A percentile compares a stretch with the other conserved stretches of the same genome.
These are phyloP conservation scores for Neoboletus magnificus DNA, from an alignment of 768 basidiomycete genomes.

Conservation along the genomic window DNA sequence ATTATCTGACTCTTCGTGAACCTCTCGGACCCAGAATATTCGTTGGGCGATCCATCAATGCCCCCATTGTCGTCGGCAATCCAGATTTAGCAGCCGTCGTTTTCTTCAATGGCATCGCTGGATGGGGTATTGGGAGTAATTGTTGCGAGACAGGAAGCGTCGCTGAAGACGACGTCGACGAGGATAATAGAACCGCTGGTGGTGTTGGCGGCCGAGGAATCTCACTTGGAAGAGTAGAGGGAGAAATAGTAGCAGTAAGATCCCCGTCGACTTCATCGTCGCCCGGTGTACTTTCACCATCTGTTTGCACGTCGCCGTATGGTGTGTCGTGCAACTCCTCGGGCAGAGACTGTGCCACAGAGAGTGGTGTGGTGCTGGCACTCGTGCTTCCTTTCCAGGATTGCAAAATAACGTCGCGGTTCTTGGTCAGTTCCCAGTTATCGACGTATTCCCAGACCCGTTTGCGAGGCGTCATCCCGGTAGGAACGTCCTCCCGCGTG, in stretches of 20 bases:
- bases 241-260: conserved; percentile 18
- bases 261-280: conserved; percentile 16
- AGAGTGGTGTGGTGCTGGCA: conserved; percentile 37
- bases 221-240: background rate
- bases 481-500: conserved; percentile 58
- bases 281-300: conserved; percentile 24
- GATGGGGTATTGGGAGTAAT: background rate
- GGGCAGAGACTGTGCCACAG: conserved; percentile 35
- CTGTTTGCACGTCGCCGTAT: conserved; percentile 14
- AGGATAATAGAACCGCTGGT: conserved; percentile 32
- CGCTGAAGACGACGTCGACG: conserved; percentile 38
- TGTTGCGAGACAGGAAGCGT: conserved; percentile 24
- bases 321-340: conserved; percentile 23
- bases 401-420: conserved; percentile 57
- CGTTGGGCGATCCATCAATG: conserved; percentile 33
- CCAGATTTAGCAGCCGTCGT: conserved; percentile 17
- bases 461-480: conserved; percentile 76
- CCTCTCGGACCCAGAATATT: conserved; percentile 34
- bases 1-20: conserved; percentile 29
- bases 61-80: conserved; percentile 22
- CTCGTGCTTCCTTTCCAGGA: conserved; percentile 42
- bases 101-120: conserved; percentile 22
- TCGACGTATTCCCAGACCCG: conserved; percentile 67
- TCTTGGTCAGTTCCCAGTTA: conserved; percentile 67
- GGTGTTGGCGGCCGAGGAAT: conserved; percentile 19